These are phyloP conservation scores for Symbiodinium natans DNA, from an alignment of 73 alveolate genomes.

Conservation along the genomic window DNA sequence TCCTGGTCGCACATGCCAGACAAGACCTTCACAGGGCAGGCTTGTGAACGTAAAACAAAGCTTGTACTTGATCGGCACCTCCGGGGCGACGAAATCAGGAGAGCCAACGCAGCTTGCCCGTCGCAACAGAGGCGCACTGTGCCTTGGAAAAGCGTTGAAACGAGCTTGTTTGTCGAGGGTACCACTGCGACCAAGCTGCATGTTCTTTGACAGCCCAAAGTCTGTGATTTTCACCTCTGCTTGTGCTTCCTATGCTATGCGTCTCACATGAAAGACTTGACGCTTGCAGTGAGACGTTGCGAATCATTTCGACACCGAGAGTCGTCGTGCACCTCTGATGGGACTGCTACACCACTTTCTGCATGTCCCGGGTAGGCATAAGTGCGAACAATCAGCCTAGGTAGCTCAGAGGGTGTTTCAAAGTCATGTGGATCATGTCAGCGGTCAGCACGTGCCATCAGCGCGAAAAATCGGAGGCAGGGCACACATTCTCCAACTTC, in stretches of 20 bases:
- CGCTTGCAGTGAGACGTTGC: background rate
- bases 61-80: background rate
- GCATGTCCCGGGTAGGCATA: slow-evolving; percentile 43
- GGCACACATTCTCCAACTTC: slow-evolving; percentile 58
- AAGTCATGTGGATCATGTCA: no score
- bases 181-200: slow-evolving; percentile 20
- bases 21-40: background rate
- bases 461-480: background rate
- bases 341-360: slow-evolving; percentile 2
- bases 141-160: background rate
- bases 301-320: background rate
- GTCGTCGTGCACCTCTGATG: slow-evolving; percentile 63
- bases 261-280: no score
- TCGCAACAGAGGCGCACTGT: slow-evolving; percentile 62
- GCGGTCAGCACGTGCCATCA: background rate
- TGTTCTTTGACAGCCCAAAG: slow-evolving; percentile 66
- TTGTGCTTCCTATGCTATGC: background rate
- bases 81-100: slow-evolving; percentile 58
- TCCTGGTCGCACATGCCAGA: background rate
- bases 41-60: background rate
- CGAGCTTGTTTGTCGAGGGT: no score
- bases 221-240: slow-evolving; percentile 60
- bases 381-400: slow-evolving; percentile 54
- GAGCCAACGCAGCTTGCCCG: slow-evolving; percentile 75
- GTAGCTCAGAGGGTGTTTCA: background rate